Conservation (phyloP, 768 basidiomycete species). For the Lactifluus echinatus region DNA sequence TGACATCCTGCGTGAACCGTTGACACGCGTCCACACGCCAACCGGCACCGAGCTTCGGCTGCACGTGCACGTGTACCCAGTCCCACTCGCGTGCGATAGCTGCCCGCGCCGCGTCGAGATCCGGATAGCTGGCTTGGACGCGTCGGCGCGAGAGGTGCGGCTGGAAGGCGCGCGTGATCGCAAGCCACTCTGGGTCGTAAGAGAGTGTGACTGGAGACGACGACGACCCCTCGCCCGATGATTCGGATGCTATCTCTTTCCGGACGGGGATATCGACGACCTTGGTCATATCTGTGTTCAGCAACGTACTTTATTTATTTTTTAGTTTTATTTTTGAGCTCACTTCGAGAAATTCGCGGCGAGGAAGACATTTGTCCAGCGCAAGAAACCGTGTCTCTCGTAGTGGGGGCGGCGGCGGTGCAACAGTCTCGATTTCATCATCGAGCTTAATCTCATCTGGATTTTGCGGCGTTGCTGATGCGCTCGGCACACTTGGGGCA, state of each 20-base stretch:
- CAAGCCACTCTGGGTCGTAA: slow-evolving; percentile 91
- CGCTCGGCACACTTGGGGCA: background rate
- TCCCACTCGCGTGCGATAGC: slow-evolving; percentile 50
- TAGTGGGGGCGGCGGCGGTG: slow-evolving; percentile 28
- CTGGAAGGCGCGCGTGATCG: slow-evolving; percentile 81
- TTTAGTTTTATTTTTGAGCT: background rate
- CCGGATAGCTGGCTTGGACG: slow-evolving; percentile 51
- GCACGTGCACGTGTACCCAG: slow-evolving; percentile 62
- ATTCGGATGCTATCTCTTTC: background rate
- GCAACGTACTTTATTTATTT: background rate
- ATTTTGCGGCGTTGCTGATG: slow-evolving; percentile 24
- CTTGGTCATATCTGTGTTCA: background rate
- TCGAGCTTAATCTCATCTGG: slow-evolving; percentile 46
- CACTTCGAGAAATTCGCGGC: slow-evolving; percentile 76
- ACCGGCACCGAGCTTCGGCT: slow-evolving; percentile 22
- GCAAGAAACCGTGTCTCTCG: slow-evolving; percentile 72
- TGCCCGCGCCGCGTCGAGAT: slow-evolving; percentile 22
- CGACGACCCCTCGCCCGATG: background rate
- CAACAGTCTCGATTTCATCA: slow-evolving; percentile 37
- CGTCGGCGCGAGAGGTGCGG: slow-evolving; percentile 56
- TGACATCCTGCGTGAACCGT: background rate
- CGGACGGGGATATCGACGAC: slow-evolving; percentile 1
- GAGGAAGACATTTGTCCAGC: slow-evolving; percentile 70
- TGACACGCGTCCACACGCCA: slow-evolving; percentile 16
- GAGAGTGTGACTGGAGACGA: slow-evolving; percentile 41